Percentiles rank a stretch among this genome's conserved stretches.
phyloP scores from a whole-genome alignment of 1,284 basidiomycete species.

The Phylloboletellus chloephorus region DNA sequence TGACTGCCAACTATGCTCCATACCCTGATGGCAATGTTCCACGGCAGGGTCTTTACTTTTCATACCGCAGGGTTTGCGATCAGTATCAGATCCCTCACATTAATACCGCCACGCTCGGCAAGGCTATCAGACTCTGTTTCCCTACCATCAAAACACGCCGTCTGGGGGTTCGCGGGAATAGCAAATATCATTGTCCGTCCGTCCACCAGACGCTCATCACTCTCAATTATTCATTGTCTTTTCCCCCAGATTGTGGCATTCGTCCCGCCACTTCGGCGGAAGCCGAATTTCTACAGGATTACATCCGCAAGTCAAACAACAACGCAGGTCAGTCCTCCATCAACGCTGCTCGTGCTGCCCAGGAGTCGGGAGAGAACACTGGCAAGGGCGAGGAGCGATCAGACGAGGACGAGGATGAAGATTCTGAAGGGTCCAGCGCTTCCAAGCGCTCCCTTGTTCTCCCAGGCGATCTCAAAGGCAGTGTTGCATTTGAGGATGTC shows the following conservation, averaged over 20 bases:
- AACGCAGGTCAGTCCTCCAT: conserved; percentile 67
- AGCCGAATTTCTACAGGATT: conserved; percentile 85
- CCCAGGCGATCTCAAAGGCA: conserved; percentile 55
- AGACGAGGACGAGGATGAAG: conserved; percentile 79
- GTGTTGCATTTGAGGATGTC: conserved; percentile 54
- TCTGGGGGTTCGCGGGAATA: conserved; percentile 86
- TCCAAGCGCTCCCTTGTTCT: conserved; percentile 71
- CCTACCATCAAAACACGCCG: conserved; percentile 91
- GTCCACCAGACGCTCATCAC: conserved; percentile 28
- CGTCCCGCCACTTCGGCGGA: conserved; percentile 82
- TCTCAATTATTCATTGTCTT: conserved; percentile 33
- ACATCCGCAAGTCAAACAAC: conserved; percentile 84
- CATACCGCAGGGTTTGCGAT: conserved; percentile 85
- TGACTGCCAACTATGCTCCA: conserved; percentile 83
- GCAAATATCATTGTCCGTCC: conserved; percentile 83
- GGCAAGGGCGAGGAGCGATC: conserved; percentile 61
- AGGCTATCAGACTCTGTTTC: conserved; percentile 88
- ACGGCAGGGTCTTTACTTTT: conserved; percentile 84
- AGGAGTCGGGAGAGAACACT: conserved; percentile 52
- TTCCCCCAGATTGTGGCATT: conserved; percentile 74
- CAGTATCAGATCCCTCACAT: conserved; percentile 87
- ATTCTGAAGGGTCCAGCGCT: conserved; percentile 63
- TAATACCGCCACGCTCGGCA: conserved; percentile 90
- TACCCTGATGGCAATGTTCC: conserved; percentile 87
- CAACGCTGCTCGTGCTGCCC: conserved; percentile 62